A percentile compares a stretch with the other conserved stretches of the same genome.
These are phyloP conservation scores for Apostasia ramifera DNA, from an alignment of 106 monocot genomes.

Conservation along the genomic window DNA sequence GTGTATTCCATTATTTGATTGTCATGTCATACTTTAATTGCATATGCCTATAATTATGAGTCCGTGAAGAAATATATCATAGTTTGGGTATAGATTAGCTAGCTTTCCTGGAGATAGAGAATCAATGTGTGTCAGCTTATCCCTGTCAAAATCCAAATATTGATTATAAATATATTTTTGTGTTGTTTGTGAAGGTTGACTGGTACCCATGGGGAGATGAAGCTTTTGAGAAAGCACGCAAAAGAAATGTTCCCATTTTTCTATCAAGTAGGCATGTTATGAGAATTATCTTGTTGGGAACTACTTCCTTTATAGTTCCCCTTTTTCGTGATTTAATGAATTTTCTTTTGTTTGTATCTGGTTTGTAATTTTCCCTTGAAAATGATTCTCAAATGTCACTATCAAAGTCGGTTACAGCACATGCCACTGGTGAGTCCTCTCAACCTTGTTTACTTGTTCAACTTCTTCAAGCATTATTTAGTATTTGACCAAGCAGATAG, in stretches of 20 bases:
- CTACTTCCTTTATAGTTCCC: neutral
- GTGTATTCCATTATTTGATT: neutral
- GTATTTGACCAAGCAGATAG: neutral
- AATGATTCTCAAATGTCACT: constrained; percentile 8
- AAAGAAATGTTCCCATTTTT: constrained; percentile 85
- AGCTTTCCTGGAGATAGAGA: neutral
- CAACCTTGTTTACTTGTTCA: neutral
- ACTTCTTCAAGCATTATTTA: neutral
- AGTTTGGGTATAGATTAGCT: too few relatives aligned
- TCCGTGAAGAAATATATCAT: neutral
- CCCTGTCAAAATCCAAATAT: neutral
- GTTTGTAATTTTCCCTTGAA: neutral
- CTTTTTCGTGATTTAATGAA: constrained; percentile 2
- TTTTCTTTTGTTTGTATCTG: constrained; percentile 1
- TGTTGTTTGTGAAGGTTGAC: constrained; percentile 57
- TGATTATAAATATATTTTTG: neutral
- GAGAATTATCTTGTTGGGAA: neutral
- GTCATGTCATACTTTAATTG: neutral
- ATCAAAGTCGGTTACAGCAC: constrained; percentile 94
- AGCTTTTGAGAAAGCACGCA: constrained; percentile 77
- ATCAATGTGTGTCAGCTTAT: neutral
- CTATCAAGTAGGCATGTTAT: constrained; percentile 57
- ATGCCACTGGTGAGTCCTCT: constrained; percentile 81
- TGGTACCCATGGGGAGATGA: constrained; percentile 99
- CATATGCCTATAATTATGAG: neutral